Conservation (phyloP, 1,284 basidiomycete species). For the Microbotryum silenes-acaulis region DNA sequence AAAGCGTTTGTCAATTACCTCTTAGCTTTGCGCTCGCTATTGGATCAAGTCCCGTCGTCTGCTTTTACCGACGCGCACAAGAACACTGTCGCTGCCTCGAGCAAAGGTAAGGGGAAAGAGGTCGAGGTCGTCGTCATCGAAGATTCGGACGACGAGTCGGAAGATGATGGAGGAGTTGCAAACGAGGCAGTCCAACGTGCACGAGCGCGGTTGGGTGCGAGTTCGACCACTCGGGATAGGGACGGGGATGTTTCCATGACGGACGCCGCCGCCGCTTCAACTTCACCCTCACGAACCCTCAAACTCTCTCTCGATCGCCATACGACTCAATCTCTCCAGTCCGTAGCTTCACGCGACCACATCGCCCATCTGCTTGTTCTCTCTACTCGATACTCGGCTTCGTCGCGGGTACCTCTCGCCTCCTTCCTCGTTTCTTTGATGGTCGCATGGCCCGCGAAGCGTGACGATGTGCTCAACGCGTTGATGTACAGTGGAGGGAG, state of each 20-base stretch:
- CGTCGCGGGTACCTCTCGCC: slow-evolving; percentile 47
- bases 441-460: slow-evolving; percentile 53
- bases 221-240: background rate
- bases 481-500: slow-evolving; percentile 38
- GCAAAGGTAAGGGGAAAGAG: slow-evolving; percentile 23
- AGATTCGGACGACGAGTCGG: slow-evolving; percentile 44
- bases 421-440: slow-evolving; percentile 52
- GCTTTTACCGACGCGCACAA: slow-evolving; percentile 40
- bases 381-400: slow-evolving; percentile 40
- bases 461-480: slow-evolving; percentile 47
- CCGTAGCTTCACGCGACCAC: slow-evolving; percentile 49
- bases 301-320: slow-evolving; percentile 49
- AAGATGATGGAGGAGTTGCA: slow-evolving; percentile 41
- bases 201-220: background rate
- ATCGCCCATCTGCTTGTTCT: slow-evolving; percentile 46
- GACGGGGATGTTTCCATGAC: slow-evolving; percentile 5
- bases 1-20: slow-evolving; percentile 53
- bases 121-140: slow-evolving; percentile 24
- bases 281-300: slow-evolving; percentile 27
- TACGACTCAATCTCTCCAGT: slow-evolving; percentile 52
- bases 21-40: slow-evolving; percentile 48
- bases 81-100: background rate
- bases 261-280: slow-evolving; percentile 37
- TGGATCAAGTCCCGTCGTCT: slow-evolving; percentile 52
- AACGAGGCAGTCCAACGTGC: background rate